These are phyloP conservation scores for Vaccinium corymbosum DNA, from an alignment of 148 eudicot genomes.

Conservation along the genomic window DNA sequence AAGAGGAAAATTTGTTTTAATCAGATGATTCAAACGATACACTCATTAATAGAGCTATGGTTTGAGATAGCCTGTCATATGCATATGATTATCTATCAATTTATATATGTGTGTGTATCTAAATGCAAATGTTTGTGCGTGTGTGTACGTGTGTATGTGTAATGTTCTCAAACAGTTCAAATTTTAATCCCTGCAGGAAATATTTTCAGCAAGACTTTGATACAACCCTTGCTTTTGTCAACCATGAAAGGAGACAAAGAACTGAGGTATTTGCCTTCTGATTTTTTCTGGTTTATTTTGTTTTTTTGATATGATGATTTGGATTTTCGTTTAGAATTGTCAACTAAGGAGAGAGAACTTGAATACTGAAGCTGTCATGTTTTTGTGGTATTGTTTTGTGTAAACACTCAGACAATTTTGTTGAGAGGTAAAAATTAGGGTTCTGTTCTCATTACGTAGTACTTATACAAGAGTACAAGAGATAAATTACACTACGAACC, in stretches of 20 bases:
- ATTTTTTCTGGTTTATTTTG: background rate
- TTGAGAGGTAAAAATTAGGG: no score
- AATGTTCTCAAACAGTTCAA: background rate
- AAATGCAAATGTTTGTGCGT: background rate
- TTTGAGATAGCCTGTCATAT: background rate
- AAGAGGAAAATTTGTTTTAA: background rate
- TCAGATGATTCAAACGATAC: background rate
- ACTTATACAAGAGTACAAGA: no score
- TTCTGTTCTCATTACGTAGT: no score
- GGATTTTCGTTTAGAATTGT: background rate
- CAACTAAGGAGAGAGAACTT: background rate
- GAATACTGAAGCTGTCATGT: background rate
- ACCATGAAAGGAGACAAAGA: slow-evolving; percentile 88
- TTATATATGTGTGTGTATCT: background rate
- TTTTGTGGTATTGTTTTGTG: background rate
- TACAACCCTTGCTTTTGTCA: slow-evolving; percentile 76
- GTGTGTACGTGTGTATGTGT: background rate
- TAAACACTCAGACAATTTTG: no score
- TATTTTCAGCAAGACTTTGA: slow-evolving; percentile 91
- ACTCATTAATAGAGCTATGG: background rate
- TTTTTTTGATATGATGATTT: background rate
- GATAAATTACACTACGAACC: no score
- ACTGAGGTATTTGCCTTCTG: slow-evolving; percentile 53
- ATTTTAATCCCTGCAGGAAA: slow-evolving; percentile 47
- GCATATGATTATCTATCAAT: background rate